phyloP scores from a whole-genome alignment of 306 rosid species.

The Dryas drummondii region DNA sequence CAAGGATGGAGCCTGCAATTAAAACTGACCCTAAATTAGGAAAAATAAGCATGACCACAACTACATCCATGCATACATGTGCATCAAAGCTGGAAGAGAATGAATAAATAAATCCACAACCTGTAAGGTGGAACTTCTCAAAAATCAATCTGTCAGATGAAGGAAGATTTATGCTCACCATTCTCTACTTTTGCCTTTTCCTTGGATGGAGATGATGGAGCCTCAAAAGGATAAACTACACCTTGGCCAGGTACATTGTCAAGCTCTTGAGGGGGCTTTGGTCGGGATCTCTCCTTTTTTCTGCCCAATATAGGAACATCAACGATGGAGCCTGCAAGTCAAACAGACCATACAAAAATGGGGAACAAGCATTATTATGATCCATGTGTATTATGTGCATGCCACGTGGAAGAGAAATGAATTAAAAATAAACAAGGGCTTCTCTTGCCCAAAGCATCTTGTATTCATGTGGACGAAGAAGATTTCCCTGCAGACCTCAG shows the following conservation, averaged over 20 bases:
- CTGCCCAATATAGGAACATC: conserved; percentile 45
- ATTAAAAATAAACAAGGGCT: conserved; percentile 1
- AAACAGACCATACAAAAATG: conserved; percentile 21
- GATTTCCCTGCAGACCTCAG: background rate
- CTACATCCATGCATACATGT: background rate
- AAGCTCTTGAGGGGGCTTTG: conserved; percentile 49
- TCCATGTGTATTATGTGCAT: background rate
- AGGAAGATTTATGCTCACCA: conserved; percentile 9
- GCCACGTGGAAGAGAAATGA: background rate
- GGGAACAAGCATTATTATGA: conserved; percentile 19
- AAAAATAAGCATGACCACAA: conserved; percentile 24
- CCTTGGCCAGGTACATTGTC: conserved; percentile 36
- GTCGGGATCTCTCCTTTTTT: conserved; percentile 50
- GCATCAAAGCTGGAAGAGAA: background rate
- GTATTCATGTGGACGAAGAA: background rate
- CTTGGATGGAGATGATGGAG: conserved; percentile 43
- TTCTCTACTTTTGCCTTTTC: conserved; percentile 33
- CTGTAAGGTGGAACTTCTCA: conserved; percentile 18
- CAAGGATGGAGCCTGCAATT: conserved; percentile 51
- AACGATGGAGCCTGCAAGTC: conserved; percentile 50
- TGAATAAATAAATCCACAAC: conserved; percentile 29
- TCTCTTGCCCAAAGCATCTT: background rate
- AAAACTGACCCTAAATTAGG: conserved; percentile 18
- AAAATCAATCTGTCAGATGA: conserved; percentile 18
- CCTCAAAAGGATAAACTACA: conserved; percentile 40